These are phyloP conservation scores for Lactifluus subvellereus DNA, from an alignment of 768 basidiomycete genomes.

Conservation along the genomic window DNA sequence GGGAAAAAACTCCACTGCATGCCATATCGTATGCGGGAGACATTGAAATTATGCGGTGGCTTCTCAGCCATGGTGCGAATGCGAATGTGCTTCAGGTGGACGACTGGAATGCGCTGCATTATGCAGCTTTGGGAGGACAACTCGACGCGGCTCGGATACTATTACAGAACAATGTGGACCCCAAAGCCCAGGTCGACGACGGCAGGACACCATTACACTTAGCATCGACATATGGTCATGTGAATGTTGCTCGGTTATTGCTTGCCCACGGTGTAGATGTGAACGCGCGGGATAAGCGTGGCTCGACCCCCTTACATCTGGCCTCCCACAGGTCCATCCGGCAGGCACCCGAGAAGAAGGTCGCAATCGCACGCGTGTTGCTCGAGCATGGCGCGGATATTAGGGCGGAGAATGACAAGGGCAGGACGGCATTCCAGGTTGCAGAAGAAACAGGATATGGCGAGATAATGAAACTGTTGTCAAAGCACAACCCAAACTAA, in stretches of 20 bases:
- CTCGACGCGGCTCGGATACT: background rate
- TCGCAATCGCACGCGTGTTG: background rate
- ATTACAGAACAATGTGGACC: background rate
- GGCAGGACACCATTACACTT: background rate
- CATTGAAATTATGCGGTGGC: background rate
- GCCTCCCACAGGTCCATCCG: background rate
- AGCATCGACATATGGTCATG: background rate
- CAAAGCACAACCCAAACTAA: background rate
- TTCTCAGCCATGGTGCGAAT: background rate
- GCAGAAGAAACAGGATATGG: background rate
- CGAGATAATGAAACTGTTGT: background rate
- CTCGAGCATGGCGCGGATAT: background rate
- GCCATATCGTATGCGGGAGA: background rate
- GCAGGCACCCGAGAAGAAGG: background rate
- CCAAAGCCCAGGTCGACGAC: slow-evolving; percentile 25
- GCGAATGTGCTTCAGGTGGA: background rate
- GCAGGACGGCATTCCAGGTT: background rate
- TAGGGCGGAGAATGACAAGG: background rate
- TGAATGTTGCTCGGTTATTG: background rate
- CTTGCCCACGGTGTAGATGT: background rate
- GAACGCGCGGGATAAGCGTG: background rate
- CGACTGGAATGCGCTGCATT: background rate
- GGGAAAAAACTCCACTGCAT: background rate
- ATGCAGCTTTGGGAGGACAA: background rate
- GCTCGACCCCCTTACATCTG: background rate